These are phyloP conservation scores for Alternaria solani DNA, from an alignment of 2,329 filamentous ascomycete species.

Conservation along the genomic window DNA sequence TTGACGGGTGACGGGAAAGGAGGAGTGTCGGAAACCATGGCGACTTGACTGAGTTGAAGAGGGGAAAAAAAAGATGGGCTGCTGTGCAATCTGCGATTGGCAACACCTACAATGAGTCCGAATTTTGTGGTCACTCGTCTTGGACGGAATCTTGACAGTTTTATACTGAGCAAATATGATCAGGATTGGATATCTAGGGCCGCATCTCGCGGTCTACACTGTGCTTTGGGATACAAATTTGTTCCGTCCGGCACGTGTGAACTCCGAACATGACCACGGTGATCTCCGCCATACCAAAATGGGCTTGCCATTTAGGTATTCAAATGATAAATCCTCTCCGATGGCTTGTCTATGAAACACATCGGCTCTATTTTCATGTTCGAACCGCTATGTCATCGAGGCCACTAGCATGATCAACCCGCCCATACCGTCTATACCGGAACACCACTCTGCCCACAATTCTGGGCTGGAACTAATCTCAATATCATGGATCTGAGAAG, in stretches of 20 bases:
- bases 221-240: constrained; percentile 1
- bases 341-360: background rate
- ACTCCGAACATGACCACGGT: background rate
- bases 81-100: background rate
- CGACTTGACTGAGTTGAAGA: background rate
- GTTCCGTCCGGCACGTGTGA: background rate
- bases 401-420: constrained; percentile 58
- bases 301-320: background rate
- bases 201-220: background rate
- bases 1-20: constrained; percentile 42
- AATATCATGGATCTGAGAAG: background rate
- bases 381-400: constrained; percentile 29
- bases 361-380: too few relatives aligned
- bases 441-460: constrained; percentile 57
- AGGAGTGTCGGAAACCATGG: constrained; percentile 14
- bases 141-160: background rate
- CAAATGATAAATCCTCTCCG: background rate
- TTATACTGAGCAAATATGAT: background rate
- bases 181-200: background rate
- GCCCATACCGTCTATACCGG: constrained; percentile 57
- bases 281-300: background rate
- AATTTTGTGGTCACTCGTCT: background rate
- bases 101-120: background rate
- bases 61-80: background rate
- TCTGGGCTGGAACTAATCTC: constrained; percentile 15